These are phyloP conservation scores for Terfezia claveryi DNA, from an alignment of 495 filamentous ascomycete genomes.

Conservation along the genomic window DNA sequence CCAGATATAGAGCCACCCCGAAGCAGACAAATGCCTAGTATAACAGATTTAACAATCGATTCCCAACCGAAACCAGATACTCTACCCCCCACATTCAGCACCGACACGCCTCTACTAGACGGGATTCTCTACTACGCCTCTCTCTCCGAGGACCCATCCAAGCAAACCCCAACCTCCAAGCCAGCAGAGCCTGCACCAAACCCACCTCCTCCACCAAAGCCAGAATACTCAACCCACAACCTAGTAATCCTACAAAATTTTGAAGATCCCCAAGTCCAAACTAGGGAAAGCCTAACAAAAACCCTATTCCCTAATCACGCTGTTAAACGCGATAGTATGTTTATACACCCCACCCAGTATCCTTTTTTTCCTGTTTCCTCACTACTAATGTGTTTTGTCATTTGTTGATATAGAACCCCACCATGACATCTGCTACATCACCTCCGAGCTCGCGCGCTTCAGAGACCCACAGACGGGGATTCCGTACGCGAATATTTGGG, in stretches of 20 bases:
- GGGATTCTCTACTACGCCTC: slow-evolving; percentile 14
- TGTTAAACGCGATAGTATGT: slow-evolving; percentile 29
- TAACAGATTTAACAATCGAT: not conserved
- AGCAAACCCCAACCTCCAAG: not conserved
- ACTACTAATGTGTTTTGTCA: slow-evolving; percentile 4
- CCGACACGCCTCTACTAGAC: slow-evolving; percentile 4
- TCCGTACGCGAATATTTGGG: slow-evolving; percentile 49
- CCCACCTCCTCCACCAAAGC: slow-evolving; percentile 22
- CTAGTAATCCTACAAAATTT: slow-evolving; percentile 35
- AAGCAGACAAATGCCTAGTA: not conserved
- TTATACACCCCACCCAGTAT: not conserved
- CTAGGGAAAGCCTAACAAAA: slow-evolving; percentile 28
- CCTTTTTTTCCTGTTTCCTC: not conserved
- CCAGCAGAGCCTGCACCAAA: slow-evolving; percentile 9
- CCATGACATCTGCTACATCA: slow-evolving; percentile 51
- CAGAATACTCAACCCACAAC: slow-evolving; percentile 30
- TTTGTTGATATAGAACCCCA: slow-evolving; percentile 22
- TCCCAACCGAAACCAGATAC: not conserved
- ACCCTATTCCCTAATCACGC: slow-evolving; percentile 31
- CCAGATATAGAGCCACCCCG: too few species aligned
- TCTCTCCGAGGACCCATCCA: slow-evolving; percentile 12
- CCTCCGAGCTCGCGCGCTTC: slow-evolving; percentile 53
- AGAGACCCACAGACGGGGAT: slow-evolving; percentile 56
- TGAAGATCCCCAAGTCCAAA: slow-evolving; percentile 30
- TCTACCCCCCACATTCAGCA: not conserved